A percentile compares a stretch with the other conserved stretches of the same genome.
Conservation (phyloP, 1,284 basidiomycete genomes). For the Trichosporon inkin region DNA sequence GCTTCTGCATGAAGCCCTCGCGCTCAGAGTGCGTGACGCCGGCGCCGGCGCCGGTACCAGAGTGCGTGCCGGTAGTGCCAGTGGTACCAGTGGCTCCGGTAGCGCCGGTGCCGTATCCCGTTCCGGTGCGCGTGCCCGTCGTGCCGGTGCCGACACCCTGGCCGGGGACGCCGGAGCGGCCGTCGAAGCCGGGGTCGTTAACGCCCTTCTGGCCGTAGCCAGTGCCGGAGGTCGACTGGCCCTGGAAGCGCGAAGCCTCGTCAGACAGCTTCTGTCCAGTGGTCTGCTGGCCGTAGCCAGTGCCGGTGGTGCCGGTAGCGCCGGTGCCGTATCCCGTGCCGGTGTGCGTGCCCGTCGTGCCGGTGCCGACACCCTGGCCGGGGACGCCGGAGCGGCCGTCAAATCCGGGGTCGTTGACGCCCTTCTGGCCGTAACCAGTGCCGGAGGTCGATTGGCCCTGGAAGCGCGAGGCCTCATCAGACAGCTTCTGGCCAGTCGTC, state of each 20-base stretch:
- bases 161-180: not conserved
- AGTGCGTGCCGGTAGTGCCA: no score
- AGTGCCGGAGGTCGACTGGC: not conserved
- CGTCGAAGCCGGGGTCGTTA: not conserved
- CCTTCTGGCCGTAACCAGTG: not conserved
- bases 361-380: not conserved
- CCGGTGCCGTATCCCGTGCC: not conserved
- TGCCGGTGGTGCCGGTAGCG: no score
- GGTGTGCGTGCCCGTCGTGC: not conserved
- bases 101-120: not conserved
- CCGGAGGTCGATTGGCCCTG: not conserved
- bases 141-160: not conserved
- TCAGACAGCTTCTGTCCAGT: not conserved
- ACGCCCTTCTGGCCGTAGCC: not conserved
- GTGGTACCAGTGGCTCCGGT: no score
- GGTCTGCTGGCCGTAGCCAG: no score
- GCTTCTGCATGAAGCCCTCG: constrained; percentile 1
- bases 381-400: not conserved
- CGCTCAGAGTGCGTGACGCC: not conserved
- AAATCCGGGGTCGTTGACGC: not conserved
- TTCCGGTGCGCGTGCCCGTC: not conserved
- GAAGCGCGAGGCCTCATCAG: not conserved
- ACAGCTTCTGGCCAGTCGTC: not conserved
- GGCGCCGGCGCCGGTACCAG: not conserved
- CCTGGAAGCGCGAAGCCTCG: not conserved